Evolutionary conservation across 1,284 basidiomycete genomes (phyloP), one percentile per base, ranked within the genome.

Genomic region (Sutorius eximius): DNA sequence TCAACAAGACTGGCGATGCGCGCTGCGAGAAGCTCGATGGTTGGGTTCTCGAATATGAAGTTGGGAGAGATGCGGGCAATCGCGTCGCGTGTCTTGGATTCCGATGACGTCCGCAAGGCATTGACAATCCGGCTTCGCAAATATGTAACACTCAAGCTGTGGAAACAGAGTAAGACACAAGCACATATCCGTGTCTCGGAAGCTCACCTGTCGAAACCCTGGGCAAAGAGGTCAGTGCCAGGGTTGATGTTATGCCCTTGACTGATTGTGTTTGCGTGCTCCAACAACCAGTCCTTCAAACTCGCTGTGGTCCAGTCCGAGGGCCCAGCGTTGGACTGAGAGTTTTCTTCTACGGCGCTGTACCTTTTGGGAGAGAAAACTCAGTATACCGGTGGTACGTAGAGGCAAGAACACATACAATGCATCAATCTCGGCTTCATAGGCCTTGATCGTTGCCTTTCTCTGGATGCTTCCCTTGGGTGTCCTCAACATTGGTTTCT

Each of bases 391-490:
- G 0, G 29, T 29, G 5, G n/a, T 15, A 27, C 6, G 4, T n/a
- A 16, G 37, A 24, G 9, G 16, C 3, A 16, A 10, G 22, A 36
- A 1, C 24, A 55, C 53, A 16, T 49, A 67, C 62, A 69, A 30
- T 1, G 55, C 52, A 45, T 61, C 27, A n/a, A 67, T 69, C 45
- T 67, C 66, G 1, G 32, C 9, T 3, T 47, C 56, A 20, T 68
- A 67, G 6, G n/a, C 42, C 3, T 48, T 56, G 18, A 69, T 10
- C 3, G 51, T 59, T 3, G 43, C 55, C 44, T 59, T 64, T 51
- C 56, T 59, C 33, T 44, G 55, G n/a, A 67, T 47, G 12, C 50
- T 60, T 3, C 64, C 68, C 24, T 69, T 67, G 0, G 59, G 53
- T 7, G 60, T 45, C 16, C 56, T 53, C 30, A 42, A n/a, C 37